Conservation (phyloP, 1,284 basidiomycete genomes). For the Trichosporon ovoides region DNA sequence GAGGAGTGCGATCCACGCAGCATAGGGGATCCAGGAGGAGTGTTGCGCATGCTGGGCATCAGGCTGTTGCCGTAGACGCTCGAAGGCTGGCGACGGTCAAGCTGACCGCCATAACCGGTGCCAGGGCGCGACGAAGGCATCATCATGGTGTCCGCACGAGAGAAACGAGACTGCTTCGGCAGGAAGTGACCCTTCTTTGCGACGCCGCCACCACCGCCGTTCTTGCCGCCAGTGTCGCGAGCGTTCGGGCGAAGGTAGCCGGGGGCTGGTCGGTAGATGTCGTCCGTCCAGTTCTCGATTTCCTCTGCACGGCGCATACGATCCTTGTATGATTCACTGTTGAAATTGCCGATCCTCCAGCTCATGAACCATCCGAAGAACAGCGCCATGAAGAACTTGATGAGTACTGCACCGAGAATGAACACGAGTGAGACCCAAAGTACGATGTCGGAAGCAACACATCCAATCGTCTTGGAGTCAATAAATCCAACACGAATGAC, state of each 20-base stretch:
- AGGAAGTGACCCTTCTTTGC: slow-evolving; percentile 56
- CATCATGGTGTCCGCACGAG: slow-evolving; percentile 64
- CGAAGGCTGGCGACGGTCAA: slow-evolving; percentile 28
- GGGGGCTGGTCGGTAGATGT: slow-evolving; percentile 93
- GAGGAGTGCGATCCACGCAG: slow-evolving; percentile 73
- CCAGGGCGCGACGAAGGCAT: slow-evolving; percentile 59
- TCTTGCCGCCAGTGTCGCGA: slow-evolving; percentile 53
- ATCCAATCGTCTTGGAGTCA: slow-evolving; percentile 89
- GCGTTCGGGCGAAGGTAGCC: slow-evolving; percentile 87
- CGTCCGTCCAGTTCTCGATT: slow-evolving; percentile 94
- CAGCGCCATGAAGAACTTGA: slow-evolving; percentile 95
- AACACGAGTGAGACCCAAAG: slow-evolving; percentile 93
- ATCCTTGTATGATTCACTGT: slow-evolving; percentile 86
- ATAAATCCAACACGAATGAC: slow-evolving; percentile 84
- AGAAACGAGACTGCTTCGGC: slow-evolving; percentile 78
- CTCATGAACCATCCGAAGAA: slow-evolving; percentile 97
- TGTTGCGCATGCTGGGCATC: slow-evolving; percentile 47
- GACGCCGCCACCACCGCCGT: slow-evolving; percentile 18
- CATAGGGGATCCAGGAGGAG: slow-evolving; percentile 69
- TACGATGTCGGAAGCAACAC: slow-evolving; percentile 89
- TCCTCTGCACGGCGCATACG: slow-evolving; percentile 84
- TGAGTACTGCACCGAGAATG: slow-evolving; percentile 92
- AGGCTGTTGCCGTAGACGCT: slow-evolving; percentile 47
- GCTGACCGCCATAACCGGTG: slow-evolving; percentile 62
- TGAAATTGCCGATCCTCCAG: slow-evolving; percentile 89